Percentiles rank a stretch among this genome's conserved stretches.
Evolutionary conservation across 176 grass and related monocot species (phyloP).

Genomic region (Eleusine indica): DNA sequence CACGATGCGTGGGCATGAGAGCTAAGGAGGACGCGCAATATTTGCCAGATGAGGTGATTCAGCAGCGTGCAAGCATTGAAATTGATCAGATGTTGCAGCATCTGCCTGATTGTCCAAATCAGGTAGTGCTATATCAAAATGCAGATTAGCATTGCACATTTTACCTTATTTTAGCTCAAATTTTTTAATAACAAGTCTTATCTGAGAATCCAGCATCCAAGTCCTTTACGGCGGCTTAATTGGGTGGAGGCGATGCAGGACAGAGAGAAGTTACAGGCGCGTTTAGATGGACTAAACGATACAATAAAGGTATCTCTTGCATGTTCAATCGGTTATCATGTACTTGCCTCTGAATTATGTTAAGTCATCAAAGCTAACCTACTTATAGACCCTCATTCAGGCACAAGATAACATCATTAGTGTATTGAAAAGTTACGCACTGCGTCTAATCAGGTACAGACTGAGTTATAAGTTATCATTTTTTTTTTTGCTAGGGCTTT

Average conservation of each 20-base stretch:
- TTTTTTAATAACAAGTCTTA: not conserved
- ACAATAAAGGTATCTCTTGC: too few species aligned
- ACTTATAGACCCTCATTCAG: too few species aligned
- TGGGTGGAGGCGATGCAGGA: constrained; percentile 22
- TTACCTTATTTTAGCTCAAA: not conserved
- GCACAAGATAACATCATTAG: too few species aligned
- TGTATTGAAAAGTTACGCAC: too few species aligned
- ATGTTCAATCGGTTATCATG: too few species aligned
- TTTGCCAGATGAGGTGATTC: not conserved
- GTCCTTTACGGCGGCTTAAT: not conserved
- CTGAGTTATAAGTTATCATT: too few species aligned
- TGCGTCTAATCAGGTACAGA: too few species aligned
- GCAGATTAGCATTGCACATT: not conserved
- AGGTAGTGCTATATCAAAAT: not conserved
- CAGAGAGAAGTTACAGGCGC: not conserved
- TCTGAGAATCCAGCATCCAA: not conserved
- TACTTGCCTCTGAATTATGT: too few species aligned
- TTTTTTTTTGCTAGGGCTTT: too few species aligned
- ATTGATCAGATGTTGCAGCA: not conserved
- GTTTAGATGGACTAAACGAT: too few species aligned
- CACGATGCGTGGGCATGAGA: not conserved
- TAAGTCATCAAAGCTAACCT: not conserved
- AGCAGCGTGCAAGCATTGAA: not conserved
- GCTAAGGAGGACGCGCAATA: not conserved
- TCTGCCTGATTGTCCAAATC: not conserved